Evolutionary conservation across 805 yeast genomes (phyloP), one percentile per base, ranked within the genome.

Genomic region (Pichia thaimueangensis): DNA sequence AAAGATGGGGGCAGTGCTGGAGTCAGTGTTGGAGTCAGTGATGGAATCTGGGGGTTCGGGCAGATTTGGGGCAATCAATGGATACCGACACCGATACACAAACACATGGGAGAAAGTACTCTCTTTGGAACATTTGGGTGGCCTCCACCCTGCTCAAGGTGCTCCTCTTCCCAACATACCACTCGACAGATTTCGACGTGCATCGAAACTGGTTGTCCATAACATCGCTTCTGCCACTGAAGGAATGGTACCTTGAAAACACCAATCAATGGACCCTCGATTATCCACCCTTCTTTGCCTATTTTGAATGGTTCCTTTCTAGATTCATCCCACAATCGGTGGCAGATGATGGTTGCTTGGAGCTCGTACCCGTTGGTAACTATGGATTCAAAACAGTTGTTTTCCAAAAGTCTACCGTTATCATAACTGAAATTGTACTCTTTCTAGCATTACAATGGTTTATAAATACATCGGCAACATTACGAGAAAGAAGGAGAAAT

Each of bases 131-230:
- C 56, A 74, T 80, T 16, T 80, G 83, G 76, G 74, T 81, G 9
- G 82, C 85, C 4, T 69, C 80, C 0, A 66, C 80, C 9, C 61
- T 76, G 35, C 62, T 82, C 32, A 82, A 82, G 49, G 59, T 81
- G 10, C 65, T 84, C 19, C 64, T 84, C n/a, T 73, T 78, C 41
- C 80, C 84, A 7, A 87, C 91, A 1, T 93, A 91, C 62, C 88
- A 78, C 52, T 89, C 97, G 11, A 93, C 97, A 1, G 98, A 93
- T 61, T 91, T 93, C 55, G 98, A 93, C 59, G 98, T 93, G 20
- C 98, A 93, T 62, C 69, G 98, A 45, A 93, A 93, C 58, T 93
- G 98, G 98, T 71, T 93, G 17, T 95, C 98, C 0, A 82, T 93
- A 38, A 91, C 97, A 1, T 65, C 79, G 53, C 71, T 71, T 5